A percentile compares a stretch with the other conserved stretches of the same genome.
Conservation (phyloP, 2,329 filamentous ascomycete genomes). For the Diplodia scrobiculata region DNA sequence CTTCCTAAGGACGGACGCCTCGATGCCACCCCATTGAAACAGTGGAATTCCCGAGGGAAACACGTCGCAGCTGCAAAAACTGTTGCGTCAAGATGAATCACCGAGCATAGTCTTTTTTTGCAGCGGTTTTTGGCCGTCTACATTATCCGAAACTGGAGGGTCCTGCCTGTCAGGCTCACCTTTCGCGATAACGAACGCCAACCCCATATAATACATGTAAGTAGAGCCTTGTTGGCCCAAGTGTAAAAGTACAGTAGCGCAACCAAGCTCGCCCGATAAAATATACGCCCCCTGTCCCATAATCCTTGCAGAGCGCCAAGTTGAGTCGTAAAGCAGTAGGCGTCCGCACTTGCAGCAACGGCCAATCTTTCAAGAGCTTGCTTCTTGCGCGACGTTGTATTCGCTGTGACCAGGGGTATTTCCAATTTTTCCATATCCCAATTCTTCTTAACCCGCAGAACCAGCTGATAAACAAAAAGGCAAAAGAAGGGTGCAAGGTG, state of each 20-base stretch:
- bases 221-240: background rate
- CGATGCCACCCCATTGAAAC: too few species aligned
- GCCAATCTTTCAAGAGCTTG: background rate
- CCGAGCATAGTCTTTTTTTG: too few species aligned
- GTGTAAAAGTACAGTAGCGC: background rate
- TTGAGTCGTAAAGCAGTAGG: background rate
- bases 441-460: background rate
- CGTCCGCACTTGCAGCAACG: background rate
- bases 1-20: too few species aligned
- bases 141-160: too few species aligned
- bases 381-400: background rate
- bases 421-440: slow-evolving; percentile 8
- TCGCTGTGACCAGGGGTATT: slow-evolving; percentile 7
- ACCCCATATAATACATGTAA: too few species aligned
- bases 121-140: too few species aligned
- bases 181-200: too few species aligned
- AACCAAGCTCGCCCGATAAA: background rate
- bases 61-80: too few species aligned
- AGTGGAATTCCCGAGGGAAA: too few species aligned
- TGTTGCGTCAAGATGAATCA: too few species aligned
- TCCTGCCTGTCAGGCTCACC: too few species aligned
- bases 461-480: background rate
- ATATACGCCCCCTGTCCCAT: background rate
- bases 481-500: background rate
- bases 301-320: background rate